Conservation (phyloP, 768 basidiomycete species). For the Rhodotorula sphaerocarpa region DNA sequence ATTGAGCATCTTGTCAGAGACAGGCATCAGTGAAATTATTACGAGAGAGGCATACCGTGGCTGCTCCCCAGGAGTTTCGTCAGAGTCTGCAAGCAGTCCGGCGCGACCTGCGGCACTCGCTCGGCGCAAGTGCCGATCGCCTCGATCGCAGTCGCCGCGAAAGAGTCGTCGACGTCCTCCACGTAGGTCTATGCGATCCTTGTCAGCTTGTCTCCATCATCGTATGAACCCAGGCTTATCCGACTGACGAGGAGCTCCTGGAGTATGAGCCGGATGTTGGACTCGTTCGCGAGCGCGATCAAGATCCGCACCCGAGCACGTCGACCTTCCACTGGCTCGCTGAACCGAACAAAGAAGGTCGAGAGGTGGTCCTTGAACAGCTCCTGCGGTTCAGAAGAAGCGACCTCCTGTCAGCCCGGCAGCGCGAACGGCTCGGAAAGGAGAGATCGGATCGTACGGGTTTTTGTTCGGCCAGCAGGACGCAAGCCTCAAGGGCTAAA, state of each 20-base stretch:
- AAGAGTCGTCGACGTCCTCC: constrained; percentile 63
- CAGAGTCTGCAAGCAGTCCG: constrained; percentile 65
- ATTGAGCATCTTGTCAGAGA: accelerated
- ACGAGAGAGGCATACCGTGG: constrained; percentile 10
- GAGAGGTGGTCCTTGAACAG: constrained; percentile 59
- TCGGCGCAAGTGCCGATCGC: constrained; percentile 71
- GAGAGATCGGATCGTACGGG: constrained; percentile 42
- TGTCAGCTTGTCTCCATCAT: too few relatives aligned
- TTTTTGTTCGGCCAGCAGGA: constrained; percentile 55
- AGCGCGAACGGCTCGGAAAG: neutral
- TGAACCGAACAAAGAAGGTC: constrained; percentile 58
- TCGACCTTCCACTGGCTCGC: constrained; percentile 62
- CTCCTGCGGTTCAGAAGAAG: constrained; percentile 54
- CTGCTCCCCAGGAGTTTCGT: constrained; percentile 19
- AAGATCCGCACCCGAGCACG: constrained; percentile 67
- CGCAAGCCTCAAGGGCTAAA: constrained; percentile 63
- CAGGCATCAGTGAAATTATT: too few relatives aligned
- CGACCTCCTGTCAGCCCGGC: neutral
- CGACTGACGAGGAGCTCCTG: constrained; percentile 71
- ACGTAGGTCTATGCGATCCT: constrained; percentile 59
- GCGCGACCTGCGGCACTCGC: constrained; percentile 58
- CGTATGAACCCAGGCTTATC: too few relatives aligned
- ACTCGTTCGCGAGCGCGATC: constrained; percentile 55
- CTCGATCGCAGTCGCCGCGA: constrained; percentile 64
- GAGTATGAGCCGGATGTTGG: constrained; percentile 64